Conservation (phyloP, 1,284 basidiomycete species). For the Ustilago cynodontis region DNA sequence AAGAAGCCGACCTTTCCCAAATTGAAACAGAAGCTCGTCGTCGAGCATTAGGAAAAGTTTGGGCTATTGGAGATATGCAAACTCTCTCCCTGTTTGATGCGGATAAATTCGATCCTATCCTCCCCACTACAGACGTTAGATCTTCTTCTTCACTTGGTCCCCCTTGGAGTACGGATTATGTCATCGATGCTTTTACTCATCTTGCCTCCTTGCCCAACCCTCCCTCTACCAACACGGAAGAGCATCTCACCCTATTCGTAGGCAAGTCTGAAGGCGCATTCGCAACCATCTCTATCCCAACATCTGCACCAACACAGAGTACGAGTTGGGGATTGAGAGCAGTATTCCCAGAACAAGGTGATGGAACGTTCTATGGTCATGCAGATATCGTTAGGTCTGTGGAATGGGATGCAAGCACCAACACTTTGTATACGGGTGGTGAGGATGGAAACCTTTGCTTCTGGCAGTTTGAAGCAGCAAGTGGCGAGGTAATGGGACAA, state of each 20-base stretch:
- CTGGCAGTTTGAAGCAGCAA: slow-evolving; percentile 38
- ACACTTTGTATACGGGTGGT: slow-evolving; percentile 56
- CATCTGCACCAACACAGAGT: background rate
- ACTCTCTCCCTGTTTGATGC: slow-evolving; percentile 65
- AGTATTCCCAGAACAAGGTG: slow-evolving; percentile 47
- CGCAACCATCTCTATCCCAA: slow-evolving; percentile 31
- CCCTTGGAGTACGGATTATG: slow-evolving; percentile 64
- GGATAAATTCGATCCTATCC: slow-evolving; percentile 60
- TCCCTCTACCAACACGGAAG: background rate
- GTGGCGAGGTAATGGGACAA: background rate
- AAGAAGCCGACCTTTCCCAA: slow-evolving; percentile 34
- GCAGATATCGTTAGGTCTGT: slow-evolving; percentile 59
- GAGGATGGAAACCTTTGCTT: slow-evolving; percentile 61
- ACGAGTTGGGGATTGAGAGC: slow-evolving; percentile 31
- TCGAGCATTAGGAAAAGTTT: slow-evolving; percentile 56
- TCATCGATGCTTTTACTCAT: slow-evolving; percentile 56
- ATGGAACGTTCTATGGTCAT: slow-evolving; percentile 49
- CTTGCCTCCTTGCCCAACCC: slow-evolving; percentile 35
- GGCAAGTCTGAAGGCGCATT: slow-evolving; percentile 47
- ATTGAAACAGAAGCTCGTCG: slow-evolving; percentile 43
- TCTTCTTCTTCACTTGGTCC: slow-evolving; percentile 54
- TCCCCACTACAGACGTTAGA: slow-evolving; percentile 49
- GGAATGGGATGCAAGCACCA: slow-evolving; percentile 36
- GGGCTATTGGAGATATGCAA: slow-evolving; percentile 68
- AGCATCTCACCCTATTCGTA: slow-evolving; percentile 35